These are phyloP conservation scores for Pichia sp. DNA, from an alignment of 1,139 yeast species.

Conservation along the genomic window DNA sequence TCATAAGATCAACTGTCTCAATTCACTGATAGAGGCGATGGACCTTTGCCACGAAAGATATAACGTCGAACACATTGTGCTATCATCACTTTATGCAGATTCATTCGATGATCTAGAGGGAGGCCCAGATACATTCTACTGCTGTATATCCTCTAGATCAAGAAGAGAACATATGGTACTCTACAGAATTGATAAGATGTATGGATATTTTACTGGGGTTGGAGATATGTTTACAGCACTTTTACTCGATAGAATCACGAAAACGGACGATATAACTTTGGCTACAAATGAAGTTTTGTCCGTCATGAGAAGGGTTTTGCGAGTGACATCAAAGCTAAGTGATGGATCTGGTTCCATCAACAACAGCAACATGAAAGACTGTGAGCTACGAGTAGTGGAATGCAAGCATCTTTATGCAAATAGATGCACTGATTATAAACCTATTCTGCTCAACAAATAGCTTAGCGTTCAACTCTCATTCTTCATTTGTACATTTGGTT, in stretches of 20 bases:
- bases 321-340: slow-evolving; percentile 32
- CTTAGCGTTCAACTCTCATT: neutral
- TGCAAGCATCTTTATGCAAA: slow-evolving; percentile 26
- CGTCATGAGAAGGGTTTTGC: slow-evolving; percentile 41
- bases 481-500: neutral
- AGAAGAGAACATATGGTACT: slow-evolving; percentile 13
- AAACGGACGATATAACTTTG: slow-evolving; percentile 22
- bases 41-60: slow-evolving; percentile 41
- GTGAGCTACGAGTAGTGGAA: slow-evolving; percentile 32
- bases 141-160: slow-evolving; percentile 43
- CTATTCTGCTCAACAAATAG: slow-evolving; percentile 7
- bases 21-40: slow-evolving; percentile 41
- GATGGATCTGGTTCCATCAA: slow-evolving; percentile 29
- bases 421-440: slow-evolving; percentile 14
- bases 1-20: slow-evolving; percentile 35
- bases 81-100: slow-evolving; percentile 45
- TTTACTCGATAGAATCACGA: slow-evolving; percentile 51
- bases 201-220: slow-evolving; percentile 82
- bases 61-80: slow-evolving; percentile 55
- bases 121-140: slow-evolving; percentile 32
- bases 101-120: slow-evolving; percentile 20
- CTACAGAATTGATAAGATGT: slow-evolving; percentile 37
- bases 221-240: slow-evolving; percentile 89
- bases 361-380: slow-evolving; percentile 32
- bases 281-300: slow-evolving; percentile 38